Evolutionary conservation across 2,329 filamentous ascomycete genomes (phyloP), one percentile per base, ranked within the genome.

Genomic region (Sclerotinia spermophila): DNA sequence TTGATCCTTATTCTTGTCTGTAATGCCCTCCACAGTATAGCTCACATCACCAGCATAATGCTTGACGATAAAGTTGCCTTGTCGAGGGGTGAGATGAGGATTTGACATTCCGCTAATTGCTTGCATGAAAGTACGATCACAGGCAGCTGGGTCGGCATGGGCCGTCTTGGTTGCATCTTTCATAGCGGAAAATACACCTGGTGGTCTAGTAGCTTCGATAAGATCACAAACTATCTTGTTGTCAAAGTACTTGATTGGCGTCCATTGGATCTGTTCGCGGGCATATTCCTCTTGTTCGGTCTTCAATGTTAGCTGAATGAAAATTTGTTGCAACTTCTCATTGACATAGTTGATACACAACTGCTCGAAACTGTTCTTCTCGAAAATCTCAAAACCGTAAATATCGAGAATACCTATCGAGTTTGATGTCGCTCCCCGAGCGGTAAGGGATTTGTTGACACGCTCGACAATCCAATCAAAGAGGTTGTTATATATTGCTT

Each of bases 261-360:
- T 97, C 96, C 96, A 99, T 79, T 97, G 90, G 79, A 99, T 99
- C 84, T 98, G 90, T 81, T 99, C 96, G 64, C 92, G 86, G 24
- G 92, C 93, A 78, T 99, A 99, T 81, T 99, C 96, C 76, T 99
- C 96, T 82, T 99, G 96, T 81, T 99, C 96, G 0, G 96, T 91
- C 84, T 97, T 97, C 73, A 99, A 82, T 0, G 96, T 99, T 76
- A 99, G 85, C 81, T 99, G 96, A 76, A 99, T 99, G 80, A 99
- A 99, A 78, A 99, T 98, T 79, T 99, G 96, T 82, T 99, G 96
- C 71, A 99, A 84, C 82, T 99, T 99, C 83, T 99, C 96, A 81
- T 99, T 99, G 79, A 98, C 96, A 79, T 98, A 99, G 84, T 99
- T 99, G 86, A 99, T 99, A 82, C 96, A 99, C 11, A 99, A 88